A percentile compares a stretch with the other conserved stretches of the same genome.
Evolutionary conservation across 495 filamentous ascomycete species (phyloP).

Genomic region (Neurospora sp.): DNA sequence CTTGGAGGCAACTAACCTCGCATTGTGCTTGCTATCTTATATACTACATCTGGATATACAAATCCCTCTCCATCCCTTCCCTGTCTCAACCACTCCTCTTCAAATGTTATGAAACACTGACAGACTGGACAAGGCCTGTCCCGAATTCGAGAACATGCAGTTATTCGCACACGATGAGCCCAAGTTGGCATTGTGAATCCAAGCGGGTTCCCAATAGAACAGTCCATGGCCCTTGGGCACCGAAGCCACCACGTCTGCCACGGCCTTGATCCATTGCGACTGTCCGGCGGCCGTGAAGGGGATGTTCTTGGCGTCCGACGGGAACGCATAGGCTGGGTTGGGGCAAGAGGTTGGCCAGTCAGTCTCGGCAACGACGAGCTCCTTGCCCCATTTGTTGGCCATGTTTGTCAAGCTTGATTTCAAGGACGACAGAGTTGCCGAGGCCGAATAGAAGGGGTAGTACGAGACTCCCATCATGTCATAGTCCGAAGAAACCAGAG

Average conservation of each 20-base stretch:
- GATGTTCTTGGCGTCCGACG: slow-evolving; percentile 44
- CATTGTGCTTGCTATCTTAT: background rate
- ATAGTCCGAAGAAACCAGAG: slow-evolving; percentile 45
- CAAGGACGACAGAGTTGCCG: slow-evolving; percentile 46
- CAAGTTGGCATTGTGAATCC: slow-evolving; percentile 52
- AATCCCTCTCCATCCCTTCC: background rate
- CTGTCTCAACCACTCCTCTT: background rate
- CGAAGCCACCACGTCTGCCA: slow-evolving; percentile 43
- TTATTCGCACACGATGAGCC: slow-evolving; percentile 41
- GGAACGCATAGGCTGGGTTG: slow-evolving; percentile 44
- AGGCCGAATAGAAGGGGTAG: slow-evolving; percentile 55
- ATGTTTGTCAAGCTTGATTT: slow-evolving; percentile 48
- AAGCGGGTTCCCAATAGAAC: slow-evolving; percentile 66
- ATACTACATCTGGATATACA: background rate
- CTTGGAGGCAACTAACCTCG: background rate
- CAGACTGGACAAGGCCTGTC: slow-evolving; percentile 23
- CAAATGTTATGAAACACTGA: slow-evolving; percentile 21
- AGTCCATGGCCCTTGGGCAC: slow-evolving; percentile 44
- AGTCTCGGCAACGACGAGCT: slow-evolving; percentile 54
- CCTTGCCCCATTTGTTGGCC: slow-evolving; percentile 47
- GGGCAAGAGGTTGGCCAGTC: slow-evolving; percentile 57
- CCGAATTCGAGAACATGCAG: slow-evolving; percentile 32
- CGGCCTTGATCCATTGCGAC: slow-evolving; percentile 41
- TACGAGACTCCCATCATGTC: slow-evolving; percentile 63
- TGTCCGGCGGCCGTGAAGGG: slow-evolving; percentile 54